These are phyloP conservation scores for Spiraea crenata DNA, from an alignment of 331 rosid genomes.

Conservation along the genomic window DNA sequence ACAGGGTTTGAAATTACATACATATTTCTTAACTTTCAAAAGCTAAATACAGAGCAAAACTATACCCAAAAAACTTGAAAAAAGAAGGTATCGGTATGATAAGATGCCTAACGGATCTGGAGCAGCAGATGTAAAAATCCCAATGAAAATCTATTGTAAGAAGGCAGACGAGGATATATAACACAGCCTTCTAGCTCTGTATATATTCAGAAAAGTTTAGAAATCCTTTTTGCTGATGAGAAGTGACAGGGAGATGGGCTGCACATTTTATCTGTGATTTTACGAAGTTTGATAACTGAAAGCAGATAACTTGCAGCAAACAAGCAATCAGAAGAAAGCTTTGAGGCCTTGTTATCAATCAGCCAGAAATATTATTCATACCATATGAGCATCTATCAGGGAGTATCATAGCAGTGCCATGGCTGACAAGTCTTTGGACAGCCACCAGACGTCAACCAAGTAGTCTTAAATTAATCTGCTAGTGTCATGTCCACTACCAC, in stretches of 20 bases:
- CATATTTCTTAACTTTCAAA: neutral
- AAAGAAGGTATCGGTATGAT: neutral
- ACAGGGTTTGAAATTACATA: neutral
- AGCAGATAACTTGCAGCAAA: neutral
- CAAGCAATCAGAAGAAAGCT: conserved; percentile 21
- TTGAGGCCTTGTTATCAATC: conserved; percentile 25
- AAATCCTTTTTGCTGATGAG: neutral
- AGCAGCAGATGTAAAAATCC: conserved; percentile 1
- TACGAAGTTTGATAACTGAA: conserved; percentile 30
- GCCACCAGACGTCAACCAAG: neutral
- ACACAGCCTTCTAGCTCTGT: conserved; percentile 26
- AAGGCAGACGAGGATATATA: conserved; percentile 18
- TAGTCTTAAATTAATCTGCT: conserved; percentile 2
- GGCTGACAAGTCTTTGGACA: conserved; percentile 19
- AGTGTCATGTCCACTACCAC: conserved; percentile 29
- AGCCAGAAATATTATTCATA: conserved; percentile 16
- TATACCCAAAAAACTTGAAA: conserved; percentile 18
- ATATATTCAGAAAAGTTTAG: conserved; percentile 13
- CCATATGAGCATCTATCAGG: conserved; percentile 21
- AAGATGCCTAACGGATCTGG: neutral
- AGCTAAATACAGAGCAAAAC: conserved; percentile 17
- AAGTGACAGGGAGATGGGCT: conserved; percentile 31
- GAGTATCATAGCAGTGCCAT: conserved; percentile 24
- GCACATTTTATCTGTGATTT: conserved; percentile 21
- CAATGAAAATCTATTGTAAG: conserved; percentile 6